Base-by-base conservation (phyloP, 78 protist genomes). In the Dictyostelium firmibasis region DNA sequence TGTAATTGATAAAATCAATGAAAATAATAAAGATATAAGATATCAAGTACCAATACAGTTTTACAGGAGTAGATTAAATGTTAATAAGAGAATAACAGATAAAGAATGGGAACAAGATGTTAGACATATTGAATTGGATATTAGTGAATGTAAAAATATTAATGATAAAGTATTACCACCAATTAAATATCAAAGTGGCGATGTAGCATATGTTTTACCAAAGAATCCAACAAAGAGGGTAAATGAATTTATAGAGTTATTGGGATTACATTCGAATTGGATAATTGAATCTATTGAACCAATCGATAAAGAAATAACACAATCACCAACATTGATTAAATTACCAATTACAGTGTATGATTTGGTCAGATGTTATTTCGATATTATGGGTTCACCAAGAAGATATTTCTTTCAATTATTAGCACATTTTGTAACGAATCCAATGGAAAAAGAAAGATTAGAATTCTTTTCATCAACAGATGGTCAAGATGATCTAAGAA, bases 101-200 rank as follows among this genome's bases (percentile, higher is more conserved):
- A 8, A 14, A 0, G 93, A 94, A 18, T 94, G 97, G 97, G 81
- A 81, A 60, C 97, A 94, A 82, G 97, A 94, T 87, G 94, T 94
- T 13, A 82, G 97, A 84, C 91, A 84, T 57, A 57, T 94, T 7
- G 91, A 81, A 36, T 43, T 94, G n/a, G 92, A 93, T 62, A 77
- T 93, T 6, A n/a, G 31, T 41, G 57, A 75, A 20, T 33, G 81
- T n/a, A n/a, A 60, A 69, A n/a, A n/a, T n/a, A n/a, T n/a, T n/a
- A n/a, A n/a, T 62, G 35, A 10, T 7, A 11, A 16, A 14, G 23
- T 16, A 43, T 4, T 5, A 29, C 41, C 38, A 62, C 62, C n/a
- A 4, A 57, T 57, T 60, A 38, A 13, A 43, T 94, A 94, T 47
- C 25, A 35, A 29, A 75, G 91, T 38, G 97, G 97, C 25, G 94